Percentiles rank a stretch among this genome's conserved stretches.
These are phyloP conservation scores for Cichorium intybus DNA, from an alignment of 140 eudicot species.

Conservation along the genomic window DNA sequence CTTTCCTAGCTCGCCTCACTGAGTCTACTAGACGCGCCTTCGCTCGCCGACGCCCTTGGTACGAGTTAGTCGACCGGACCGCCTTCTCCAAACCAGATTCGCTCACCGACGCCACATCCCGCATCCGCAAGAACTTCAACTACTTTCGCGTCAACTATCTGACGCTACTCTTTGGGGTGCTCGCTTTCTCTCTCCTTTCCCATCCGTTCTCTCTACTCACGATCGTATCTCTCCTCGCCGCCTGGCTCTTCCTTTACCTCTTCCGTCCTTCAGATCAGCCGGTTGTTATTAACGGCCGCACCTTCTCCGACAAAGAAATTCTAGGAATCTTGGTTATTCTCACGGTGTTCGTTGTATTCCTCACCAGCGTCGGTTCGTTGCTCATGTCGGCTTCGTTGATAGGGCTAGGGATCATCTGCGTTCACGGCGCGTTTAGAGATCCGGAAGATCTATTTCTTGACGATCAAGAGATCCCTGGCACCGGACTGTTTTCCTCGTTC, in stretches of 20 bases:
- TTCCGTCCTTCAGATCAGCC: constrained; percentile 67
- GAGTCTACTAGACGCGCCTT: constrained; percentile 47
- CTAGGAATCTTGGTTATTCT: constrained; percentile 35
- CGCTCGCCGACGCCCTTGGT: constrained; percentile 70
- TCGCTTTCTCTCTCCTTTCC: constrained; percentile 57
- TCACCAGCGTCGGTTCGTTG: constrained; percentile 62
- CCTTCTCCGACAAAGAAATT: constrained; percentile 54
- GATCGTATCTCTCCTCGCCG: constrained; percentile 48
- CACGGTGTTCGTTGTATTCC: constrained; percentile 47
- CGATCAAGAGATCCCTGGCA: constrained; percentile 40
- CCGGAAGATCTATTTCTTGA: constrained; percentile 74
- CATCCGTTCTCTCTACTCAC: constrained; percentile 60
- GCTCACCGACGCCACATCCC: constrained; percentile 59
- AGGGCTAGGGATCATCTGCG: constrained; percentile 52
- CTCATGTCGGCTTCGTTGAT: constrained; percentile 59
- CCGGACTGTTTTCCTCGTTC: constrained; percentile 50
- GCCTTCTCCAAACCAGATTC: constrained; percentile 61
- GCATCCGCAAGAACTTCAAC: constrained; percentile 59
- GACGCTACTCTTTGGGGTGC: constrained; percentile 40
- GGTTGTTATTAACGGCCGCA: constrained; percentile 48
- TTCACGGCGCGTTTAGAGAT: constrained; percentile 74
- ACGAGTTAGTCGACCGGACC: constrained; percentile 53
- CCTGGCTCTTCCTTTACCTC: constrained; percentile 70
- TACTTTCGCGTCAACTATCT: constrained; percentile 74
- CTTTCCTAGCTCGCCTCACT: constrained; percentile 44